Evolutionary conservation across 352 stramenopile genomes (phyloP).

Genomic region (Pythium volutum): DNA sequence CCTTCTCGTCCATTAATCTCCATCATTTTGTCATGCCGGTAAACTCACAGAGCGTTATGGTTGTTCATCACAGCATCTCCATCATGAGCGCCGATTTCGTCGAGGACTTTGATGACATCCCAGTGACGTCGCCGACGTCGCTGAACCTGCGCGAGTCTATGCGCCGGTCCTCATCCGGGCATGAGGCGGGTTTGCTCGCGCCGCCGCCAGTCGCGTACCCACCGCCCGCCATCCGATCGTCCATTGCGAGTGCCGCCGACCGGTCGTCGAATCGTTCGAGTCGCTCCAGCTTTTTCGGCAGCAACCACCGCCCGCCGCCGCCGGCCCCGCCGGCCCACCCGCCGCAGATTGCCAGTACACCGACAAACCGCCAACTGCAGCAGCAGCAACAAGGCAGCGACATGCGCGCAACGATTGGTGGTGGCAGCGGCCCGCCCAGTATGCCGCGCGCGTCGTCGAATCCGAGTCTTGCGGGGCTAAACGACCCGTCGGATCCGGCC

Average conservation of each 20-base stretch:
- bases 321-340: conserved; percentile 55
- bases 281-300: conserved; percentile 49
- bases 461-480: conserved; percentile 50
- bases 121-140: conserved; percentile 81
- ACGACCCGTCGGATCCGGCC: conserved; percentile 32
- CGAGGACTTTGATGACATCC: conserved; percentile 60
- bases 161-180: conserved; percentile 64
- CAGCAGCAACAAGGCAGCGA: conserved; percentile 3
- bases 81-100: conserved; percentile 29
- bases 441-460: conserved; percentile 68
- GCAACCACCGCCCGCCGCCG: conserved; percentile 42
- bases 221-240: conserved; percentile 18
- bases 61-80: neutral
- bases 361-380: conserved; percentile 3
- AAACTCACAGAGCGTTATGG: neutral
- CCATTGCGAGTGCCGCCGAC: conserved; percentile 7
- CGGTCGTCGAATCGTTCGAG: conserved; percentile 12
- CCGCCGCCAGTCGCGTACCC: conserved; percentile 19
- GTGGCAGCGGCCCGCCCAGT: conserved; percentile 11
- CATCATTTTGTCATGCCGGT: neutral
- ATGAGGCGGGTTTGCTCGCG: conserved; percentile 37
- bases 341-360: conserved; percentile 27
- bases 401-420: conserved; percentile 10
- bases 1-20: neutral
- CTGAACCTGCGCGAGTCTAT: conserved; percentile 77